Conservation (phyloP, 345 rosid species). For the Pelargonium nanum region DNA sequence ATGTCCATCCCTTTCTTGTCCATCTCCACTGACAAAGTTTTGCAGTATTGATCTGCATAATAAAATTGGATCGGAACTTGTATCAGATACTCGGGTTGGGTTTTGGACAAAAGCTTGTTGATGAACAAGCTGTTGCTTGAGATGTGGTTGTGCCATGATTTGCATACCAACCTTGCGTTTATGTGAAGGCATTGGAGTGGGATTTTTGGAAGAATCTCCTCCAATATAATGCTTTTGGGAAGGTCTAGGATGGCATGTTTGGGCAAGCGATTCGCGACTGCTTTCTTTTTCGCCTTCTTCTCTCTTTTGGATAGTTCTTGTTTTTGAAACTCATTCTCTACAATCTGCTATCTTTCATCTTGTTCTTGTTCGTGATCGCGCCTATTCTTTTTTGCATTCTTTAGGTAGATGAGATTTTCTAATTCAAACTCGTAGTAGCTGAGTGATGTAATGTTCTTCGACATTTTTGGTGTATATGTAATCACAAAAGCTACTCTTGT, state of each 20-base stretch:
- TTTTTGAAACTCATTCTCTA: background rate
- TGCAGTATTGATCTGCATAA: background rate
- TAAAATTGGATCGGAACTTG: background rate
- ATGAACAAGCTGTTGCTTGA: background rate
- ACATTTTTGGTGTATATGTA: too few species aligned
- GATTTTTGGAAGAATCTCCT: conserved; percentile 1
- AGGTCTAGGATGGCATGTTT: background rate
- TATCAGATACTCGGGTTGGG: background rate
- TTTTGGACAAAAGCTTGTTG: background rate
- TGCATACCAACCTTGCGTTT: background rate
- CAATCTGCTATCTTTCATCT: too few species aligned
- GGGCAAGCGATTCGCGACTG: too few species aligned
- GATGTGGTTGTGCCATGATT: conserved; percentile 3
- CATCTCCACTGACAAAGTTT: background rate
- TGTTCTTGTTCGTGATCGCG: too few species aligned
- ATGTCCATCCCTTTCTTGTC: background rate
- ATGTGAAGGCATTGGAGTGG: background rate
- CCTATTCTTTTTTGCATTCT: too few species aligned
- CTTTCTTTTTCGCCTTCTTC: background rate
- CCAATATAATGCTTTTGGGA: background rate
- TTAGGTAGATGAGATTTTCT: too few species aligned
- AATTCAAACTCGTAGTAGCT: too few species aligned
- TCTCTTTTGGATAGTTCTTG: background rate
- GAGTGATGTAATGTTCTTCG: too few species aligned
- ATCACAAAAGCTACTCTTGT: too few species aligned